Percentiles rank a stretch among this genome's conserved stretches.
Evolutionary conservation across 345 rosid genomes (phyloP).

Genomic region (Stellera chamaejasme): DNA sequence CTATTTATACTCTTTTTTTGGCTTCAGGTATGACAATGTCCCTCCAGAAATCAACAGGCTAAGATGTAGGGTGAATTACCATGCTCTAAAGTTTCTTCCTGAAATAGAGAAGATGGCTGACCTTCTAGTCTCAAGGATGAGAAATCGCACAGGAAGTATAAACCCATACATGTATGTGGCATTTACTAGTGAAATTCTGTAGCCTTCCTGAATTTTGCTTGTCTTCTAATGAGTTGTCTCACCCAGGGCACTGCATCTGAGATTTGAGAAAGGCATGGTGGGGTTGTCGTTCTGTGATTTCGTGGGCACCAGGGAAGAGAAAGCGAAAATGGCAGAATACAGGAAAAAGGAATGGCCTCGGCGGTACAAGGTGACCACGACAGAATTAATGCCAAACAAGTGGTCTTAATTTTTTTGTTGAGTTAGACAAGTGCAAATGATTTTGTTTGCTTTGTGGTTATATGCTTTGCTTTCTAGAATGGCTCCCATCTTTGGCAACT

Average conservation of each 20-base stretch:
- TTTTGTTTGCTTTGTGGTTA: conserved; percentile 11
- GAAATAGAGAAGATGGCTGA: conserved; percentile 90
- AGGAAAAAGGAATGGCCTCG: conserved; percentile 99
- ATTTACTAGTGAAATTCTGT: conserved; percentile 13
- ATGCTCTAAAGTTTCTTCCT: conserved; percentile 95
- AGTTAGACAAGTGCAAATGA: too few relatives aligned
- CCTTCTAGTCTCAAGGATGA: conserved; percentile 81
- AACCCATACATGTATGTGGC: conserved; percentile 81
- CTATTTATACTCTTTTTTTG: conserved; percentile 10
- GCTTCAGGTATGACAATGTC: conserved; percentile 90
- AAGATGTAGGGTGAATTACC: conserved; percentile 97
- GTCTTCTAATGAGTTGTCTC: conserved; percentile 14
- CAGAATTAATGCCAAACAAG: neutral
- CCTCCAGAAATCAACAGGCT: conserved; percentile 96
- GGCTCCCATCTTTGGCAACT: conserved; percentile 98
- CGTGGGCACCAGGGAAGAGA: conserved; percentile 98
- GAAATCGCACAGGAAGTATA: conserved; percentile 84
- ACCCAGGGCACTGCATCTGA: conserved; percentile 97
- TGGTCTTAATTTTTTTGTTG: too few relatives aligned
- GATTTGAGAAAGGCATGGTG: conserved; percentile 99
- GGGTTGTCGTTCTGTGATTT: conserved; percentile 97
- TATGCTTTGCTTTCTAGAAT: conserved; percentile 46
- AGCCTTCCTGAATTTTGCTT: conserved; percentile 7
- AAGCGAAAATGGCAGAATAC: conserved; percentile 86
- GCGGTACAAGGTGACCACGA: conserved; percentile 70